Conservation (phyloP, 2,329 filamentous ascomycete genomes). For the Botryosphaeria dothidea region DNA sequence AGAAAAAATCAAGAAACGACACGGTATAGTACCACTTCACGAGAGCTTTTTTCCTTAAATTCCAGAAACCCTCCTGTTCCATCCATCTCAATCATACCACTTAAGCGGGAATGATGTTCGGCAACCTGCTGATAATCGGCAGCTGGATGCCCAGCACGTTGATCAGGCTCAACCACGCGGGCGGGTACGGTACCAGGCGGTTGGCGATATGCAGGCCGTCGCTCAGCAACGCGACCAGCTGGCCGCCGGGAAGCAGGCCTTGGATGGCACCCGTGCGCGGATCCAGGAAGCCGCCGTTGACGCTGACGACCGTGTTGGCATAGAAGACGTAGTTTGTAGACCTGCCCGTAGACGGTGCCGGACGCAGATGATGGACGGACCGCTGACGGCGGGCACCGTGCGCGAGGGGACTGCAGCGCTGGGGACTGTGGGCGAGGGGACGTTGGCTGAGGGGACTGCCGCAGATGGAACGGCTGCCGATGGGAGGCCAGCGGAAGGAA, state of each 20-base stretch:
- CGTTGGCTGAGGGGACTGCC: neutral
- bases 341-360: slow-evolving; percentile 16
- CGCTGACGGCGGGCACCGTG: neutral
- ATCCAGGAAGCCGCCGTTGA: slow-evolving; percentile 15
- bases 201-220: slow-evolving; percentile 15
- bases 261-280: slow-evolving; percentile 10
- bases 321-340: slow-evolving; percentile 20
- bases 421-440: neutral
- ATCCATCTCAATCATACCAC: neutral
- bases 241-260: slow-evolving; percentile 10
- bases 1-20: too few relatives aligned
- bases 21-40: too few relatives aligned
- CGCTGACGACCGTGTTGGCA: slow-evolving; percentile 12
- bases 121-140: neutral
- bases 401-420: neutral
- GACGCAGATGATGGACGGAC: slow-evolving; percentile 10
- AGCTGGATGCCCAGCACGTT: neutral
- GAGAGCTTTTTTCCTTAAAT: too few relatives aligned
- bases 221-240: neutral
- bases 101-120: slow-evolving; percentile 5
- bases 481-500: neutral
- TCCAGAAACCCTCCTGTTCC: neutral
- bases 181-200: slow-evolving; percentile 14
- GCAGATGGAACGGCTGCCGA: neutral
- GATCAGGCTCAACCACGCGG: neutral